Base-by-base conservation (phyloP, 2,329 filamentous ascomycete species). In the Fusarium newnesense region DNA sequence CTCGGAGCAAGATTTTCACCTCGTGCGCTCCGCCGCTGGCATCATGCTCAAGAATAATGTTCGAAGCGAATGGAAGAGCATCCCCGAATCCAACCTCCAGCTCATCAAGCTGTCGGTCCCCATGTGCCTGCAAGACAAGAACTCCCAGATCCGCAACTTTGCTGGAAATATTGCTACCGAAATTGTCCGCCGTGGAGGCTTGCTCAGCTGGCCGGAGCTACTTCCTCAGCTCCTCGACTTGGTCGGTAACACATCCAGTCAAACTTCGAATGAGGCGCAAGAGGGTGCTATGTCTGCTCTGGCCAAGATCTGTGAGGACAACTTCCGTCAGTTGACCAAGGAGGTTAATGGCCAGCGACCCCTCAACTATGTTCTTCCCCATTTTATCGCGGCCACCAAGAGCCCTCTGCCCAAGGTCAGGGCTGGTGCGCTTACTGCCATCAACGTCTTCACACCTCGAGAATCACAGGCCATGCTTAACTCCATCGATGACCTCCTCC, bases 11-110 rank as follows among this genome's bases (percentile, higher is more conserved):
- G 86, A 93, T 80, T 92, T 94, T 84, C 89, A 93, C 81, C 85
- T 94, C 57, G 92, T 97, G 69, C 92, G 96, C 73, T 93, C 94
- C 69, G 93, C 96, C 16, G 95, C 96, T 32, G 95, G 94, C 63
- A 91, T 98, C 79, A 96, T 98, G 90, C 88, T 99, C 75, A 99
- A 98, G 85, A 98, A 98, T 83, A 95, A 97, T 80, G 89, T 98
- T 81, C 92, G 90, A 79, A 84, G 89, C 53, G 87, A 90, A 46
- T 96, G 93, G 86, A 93, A 93, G 80, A 86, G 89, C 64, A 94
- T 98, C 70, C 88, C 94, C 60, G 91, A 93, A 57, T 81, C 87
- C 44, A 96, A 92, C 80, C 86, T 97, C 75, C 84, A 87, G 36
- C 92, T 97, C 79, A 90, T 98, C 81, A 94, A 94, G 81, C 89